phyloP scores from a whole-genome alignment of 257 asterid genomes.

The Salvia hispanica region DNA sequence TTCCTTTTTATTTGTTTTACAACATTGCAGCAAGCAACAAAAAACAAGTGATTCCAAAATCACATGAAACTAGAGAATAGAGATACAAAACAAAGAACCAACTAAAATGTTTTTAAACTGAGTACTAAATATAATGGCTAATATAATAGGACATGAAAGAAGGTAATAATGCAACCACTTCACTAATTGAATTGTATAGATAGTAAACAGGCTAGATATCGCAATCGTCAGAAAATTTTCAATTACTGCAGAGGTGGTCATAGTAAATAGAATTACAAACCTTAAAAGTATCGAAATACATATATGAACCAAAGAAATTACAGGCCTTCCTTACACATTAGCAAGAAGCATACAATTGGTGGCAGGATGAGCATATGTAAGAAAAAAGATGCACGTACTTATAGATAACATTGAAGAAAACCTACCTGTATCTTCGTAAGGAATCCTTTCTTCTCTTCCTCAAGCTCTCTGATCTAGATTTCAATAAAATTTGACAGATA shows the following conservation, averaged over 20 bases:
- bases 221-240: background rate
- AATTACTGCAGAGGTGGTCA: background rate
- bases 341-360: background rate
- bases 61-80: background rate
- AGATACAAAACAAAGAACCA: conserved; percentile 19
- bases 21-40: background rate
- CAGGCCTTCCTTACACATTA: conserved; percentile 5
- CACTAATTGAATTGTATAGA: background rate
- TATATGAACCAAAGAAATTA: background rate
- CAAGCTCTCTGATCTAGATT: conserved; percentile 96
- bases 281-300: background rate
- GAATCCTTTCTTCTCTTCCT: conserved; percentile 96
- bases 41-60: conserved; percentile 13
- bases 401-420: conserved; percentile 16
- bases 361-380: conserved; percentile 20
- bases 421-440: conserved; percentile 80
- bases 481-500: conserved; percentile 43
- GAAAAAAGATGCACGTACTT: background rate
- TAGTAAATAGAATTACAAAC: background rate
- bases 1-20: background rate
- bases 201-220: background rate
- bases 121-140: background rate
- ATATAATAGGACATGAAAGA: too few relatives aligned
- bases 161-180: conserved; percentile 1
- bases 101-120: background rate